Percentiles rank a stretch among this genome's conserved stretches.
Evolutionary conservation across 257 asterid genomes (phyloP).

Genomic region (Ballota nigra): DNA sequence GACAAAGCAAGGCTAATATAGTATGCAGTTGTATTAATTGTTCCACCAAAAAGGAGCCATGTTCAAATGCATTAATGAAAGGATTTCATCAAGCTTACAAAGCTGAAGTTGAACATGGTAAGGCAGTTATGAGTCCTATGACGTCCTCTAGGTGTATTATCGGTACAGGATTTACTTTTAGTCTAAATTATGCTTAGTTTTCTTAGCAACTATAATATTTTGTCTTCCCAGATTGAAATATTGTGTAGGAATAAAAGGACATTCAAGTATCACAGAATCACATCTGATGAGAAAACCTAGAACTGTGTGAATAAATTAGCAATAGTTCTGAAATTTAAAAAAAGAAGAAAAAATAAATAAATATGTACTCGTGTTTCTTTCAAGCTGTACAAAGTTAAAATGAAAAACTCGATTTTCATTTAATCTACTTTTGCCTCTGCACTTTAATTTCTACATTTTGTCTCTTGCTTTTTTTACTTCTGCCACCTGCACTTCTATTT

Average conservation of each 20-base stretch:
- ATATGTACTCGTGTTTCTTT: too few relatives aligned
- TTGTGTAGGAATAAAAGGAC: background rate
- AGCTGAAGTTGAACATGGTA: background rate
- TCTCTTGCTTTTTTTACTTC: background rate
- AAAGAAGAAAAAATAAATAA: background rate
- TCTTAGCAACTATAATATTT: background rate
- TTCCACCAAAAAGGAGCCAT: background rate
- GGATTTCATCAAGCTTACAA: background rate
- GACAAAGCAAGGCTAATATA: background rate
- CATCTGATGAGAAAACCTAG: background rate
- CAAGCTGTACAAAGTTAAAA: background rate
- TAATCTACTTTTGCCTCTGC: background rate
- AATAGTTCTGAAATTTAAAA: background rate
- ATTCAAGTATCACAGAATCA: background rate
- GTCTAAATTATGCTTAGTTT: background rate
- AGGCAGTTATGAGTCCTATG: background rate
- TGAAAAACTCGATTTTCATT: background rate
- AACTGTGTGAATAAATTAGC: background rate
- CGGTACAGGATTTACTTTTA: background rate
- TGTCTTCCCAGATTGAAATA: background rate
- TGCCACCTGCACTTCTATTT: background rate
- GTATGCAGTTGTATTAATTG: background rate
- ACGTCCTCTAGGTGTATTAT: background rate
- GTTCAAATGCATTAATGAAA: background rate
- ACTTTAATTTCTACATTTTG: background rate